Base-by-base conservation (phyloP, 345 rosid species). In the Anacardium occidentale region DNA sequence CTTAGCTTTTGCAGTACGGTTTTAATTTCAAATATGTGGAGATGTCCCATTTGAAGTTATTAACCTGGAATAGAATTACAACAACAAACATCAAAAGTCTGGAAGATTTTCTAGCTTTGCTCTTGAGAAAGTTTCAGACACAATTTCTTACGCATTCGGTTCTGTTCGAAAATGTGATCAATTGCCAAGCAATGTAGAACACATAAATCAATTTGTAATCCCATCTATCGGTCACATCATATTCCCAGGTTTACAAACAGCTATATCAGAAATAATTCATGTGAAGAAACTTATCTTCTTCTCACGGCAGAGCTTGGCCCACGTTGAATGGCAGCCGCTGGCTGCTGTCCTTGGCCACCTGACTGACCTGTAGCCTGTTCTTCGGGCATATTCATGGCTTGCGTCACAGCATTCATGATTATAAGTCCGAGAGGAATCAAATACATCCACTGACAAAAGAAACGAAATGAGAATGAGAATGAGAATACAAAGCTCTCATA, bases 361-460 rank as follows among this genome's bases (percentile, higher is more conserved):
- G 79, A 63, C 50, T 75, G 89, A 61, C 88, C 94, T 20, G 81
- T 70, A 0, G 89, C 80, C 78, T 82, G 96, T 70, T 84, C 94
- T 79, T 90, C 98, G 0, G 97, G 89, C 86, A 89, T 67, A 71
- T 92, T 90, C 92, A 90, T 81, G 45, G 94, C 97, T 87, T 94
- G 98, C n/a, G 98, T 94, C 53, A 92, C 22, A 12, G 90, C 98
- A 75, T 94, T 94, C 96, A 88, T 90, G 72, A 84, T 90, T n/a
- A 92, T 81, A 69, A 94, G 90, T 70, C 96, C 98, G 59, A 94
- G 86, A 6, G 98, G 98, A 62, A 92, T 90, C 85, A 85, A 67
- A 73, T 94, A 92, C 97, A 94, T 94, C 98, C 98, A 94, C 98
- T 92, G 90, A 62, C n/a, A 60, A 65, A 48, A 78, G 26, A 8